Conservation (phyloP, 495 filamentous ascomycete species). For the Penicillium cataractarum region DNA sequence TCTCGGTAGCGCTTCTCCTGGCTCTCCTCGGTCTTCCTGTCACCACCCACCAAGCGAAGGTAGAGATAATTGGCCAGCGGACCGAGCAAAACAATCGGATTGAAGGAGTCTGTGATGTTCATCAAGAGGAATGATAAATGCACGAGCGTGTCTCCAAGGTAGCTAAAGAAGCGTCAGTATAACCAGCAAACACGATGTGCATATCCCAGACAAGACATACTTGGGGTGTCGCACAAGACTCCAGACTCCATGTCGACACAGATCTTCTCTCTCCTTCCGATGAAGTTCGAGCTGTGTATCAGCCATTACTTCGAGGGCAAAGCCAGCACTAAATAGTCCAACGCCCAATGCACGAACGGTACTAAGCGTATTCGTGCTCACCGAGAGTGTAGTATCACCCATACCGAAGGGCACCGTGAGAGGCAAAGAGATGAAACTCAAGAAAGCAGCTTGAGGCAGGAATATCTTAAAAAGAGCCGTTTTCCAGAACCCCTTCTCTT, state of each 20-base stretch:
- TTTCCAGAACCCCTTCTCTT: conserved; percentile 57
- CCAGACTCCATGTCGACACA: conserved; percentile 60
- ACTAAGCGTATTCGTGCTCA: conserved; percentile 10
- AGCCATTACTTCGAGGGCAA: conserved; percentile 56
- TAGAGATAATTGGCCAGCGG: conserved; percentile 60
- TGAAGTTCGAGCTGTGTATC: conserved; percentile 53
- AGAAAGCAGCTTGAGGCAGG: conserved; percentile 54
- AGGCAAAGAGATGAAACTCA: conserved; percentile 58
- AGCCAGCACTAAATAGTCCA: conserved; percentile 56
- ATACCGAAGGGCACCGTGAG: conserved; percentile 56
- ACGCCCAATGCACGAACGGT: conserved; percentile 51
- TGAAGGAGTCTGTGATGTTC: conserved; percentile 53
- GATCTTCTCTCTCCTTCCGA: conserved; percentile 36
- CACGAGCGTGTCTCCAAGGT: conserved; percentile 59
- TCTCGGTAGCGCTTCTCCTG: conserved; percentile 53
- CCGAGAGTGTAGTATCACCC: conserved; percentile 13
- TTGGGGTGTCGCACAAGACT: conserved; percentile 63
- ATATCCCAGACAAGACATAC: conserved; percentile 39
- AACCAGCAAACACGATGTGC: not conserved
- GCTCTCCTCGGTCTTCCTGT: conserved; percentile 54
- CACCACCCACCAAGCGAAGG: conserved; percentile 57
- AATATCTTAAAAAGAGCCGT: conserved; percentile 51
- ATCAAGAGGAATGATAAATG: conserved; percentile 47
- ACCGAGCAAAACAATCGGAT: conserved; percentile 56
- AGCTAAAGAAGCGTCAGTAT: conserved; percentile 41